These are phyloP conservation scores for Corymbia citriodora DNA, from an alignment of 441 rosid genomes.

Conservation along the genomic window DNA sequence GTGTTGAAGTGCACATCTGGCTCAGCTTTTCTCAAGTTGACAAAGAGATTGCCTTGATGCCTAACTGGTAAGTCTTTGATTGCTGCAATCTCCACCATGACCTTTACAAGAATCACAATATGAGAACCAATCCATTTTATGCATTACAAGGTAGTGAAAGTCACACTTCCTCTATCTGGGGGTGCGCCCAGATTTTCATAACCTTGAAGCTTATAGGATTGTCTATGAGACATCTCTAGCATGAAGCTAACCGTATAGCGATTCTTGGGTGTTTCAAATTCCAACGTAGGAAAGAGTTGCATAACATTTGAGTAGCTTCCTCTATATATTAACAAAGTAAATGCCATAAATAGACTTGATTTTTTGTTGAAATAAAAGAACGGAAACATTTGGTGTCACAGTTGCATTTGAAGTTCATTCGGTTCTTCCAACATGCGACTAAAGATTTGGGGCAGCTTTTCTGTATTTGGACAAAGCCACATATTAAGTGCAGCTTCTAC, in stretches of 20 bases:
- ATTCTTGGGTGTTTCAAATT: background rate
- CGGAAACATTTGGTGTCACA: background rate
- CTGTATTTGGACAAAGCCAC: background rate
- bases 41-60: slow-evolving; percentile 54
- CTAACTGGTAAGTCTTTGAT: slow-evolving; percentile 53
- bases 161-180: background rate
- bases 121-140: background rate
- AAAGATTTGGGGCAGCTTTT: background rate
- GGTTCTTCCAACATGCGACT: background rate
- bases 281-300: background rate
- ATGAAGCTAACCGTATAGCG: background rate
- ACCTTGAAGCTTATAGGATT: background rate
- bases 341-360: background rate
- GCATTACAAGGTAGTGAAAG: background rate
- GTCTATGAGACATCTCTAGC: background rate
- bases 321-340: background rate
- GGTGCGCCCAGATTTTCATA: background rate
- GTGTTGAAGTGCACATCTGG: slow-evolving; percentile 52
- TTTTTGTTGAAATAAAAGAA: background rate
- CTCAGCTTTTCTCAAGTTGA: slow-evolving; percentile 48
- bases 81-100: slow-evolving; percentile 65
- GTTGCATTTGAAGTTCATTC: background rate
- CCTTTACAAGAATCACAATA: slow-evolving; percentile 25
- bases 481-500: background rate
- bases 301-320: background rate